Percentiles rank a stretch among this genome's conserved stretches.
phyloP scores from a whole-genome alignment of 345 rosid genomes.

The Salix exigua region DNA sequence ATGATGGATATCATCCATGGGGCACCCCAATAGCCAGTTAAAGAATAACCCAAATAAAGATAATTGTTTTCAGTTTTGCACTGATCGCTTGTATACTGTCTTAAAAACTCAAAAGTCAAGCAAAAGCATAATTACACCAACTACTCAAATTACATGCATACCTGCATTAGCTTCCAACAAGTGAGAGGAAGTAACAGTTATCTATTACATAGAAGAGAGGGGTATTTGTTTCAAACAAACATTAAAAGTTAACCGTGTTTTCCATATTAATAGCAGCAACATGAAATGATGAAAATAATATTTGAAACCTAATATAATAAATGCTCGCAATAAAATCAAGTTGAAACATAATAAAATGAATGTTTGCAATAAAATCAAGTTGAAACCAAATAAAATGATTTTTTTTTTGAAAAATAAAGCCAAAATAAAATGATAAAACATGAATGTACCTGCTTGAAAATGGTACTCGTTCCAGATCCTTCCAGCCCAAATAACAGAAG shows the following conservation, averaged over 20 bases:
- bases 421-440: background rate
- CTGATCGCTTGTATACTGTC: background rate
- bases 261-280: background rate
- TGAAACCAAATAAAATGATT: too few relatives aligned
- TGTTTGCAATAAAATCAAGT: background rate
- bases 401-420: background rate
- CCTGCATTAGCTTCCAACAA: background rate
- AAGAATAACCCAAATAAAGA: too few relatives aligned
- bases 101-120: background rate
- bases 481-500: constrained; percentile 51
- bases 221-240: background rate
- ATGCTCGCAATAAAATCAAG: too few relatives aligned
- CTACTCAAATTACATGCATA: background rate
- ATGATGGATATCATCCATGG: background rate
- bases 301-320: background rate
- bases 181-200: background rate
- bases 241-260: background rate
- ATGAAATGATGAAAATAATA: background rate
- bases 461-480: constrained; percentile 62
- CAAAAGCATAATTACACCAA: background rate
- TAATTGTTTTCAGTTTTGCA: background rate
- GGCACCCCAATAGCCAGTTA: background rate
- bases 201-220: background rate
- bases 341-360: background rate
- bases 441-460: constrained; percentile 53